Base-by-base conservation (phyloP, 2,329 filamentous ascomycete genomes). In the Pseudogymnoascus sp. region DNA sequence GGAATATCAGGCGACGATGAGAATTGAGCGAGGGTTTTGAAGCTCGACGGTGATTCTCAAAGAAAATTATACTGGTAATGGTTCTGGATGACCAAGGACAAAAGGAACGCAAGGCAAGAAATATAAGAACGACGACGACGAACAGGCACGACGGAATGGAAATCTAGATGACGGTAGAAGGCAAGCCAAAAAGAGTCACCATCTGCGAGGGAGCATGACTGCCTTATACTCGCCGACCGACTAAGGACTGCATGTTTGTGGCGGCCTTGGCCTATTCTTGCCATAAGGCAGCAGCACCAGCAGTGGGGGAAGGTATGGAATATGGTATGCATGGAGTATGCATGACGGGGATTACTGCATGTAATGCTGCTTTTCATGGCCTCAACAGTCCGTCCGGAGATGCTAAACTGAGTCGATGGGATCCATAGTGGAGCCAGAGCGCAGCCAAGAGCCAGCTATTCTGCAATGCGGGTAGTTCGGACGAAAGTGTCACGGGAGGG, bases 51-150 rank as follows among this genome's bases (percentile, higher is more conserved):
- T 23, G 60, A 11, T 61, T 25, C 60, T 41, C 34, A 23, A 8
- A 37, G 6, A 23, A 16, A 41, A 37, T 61, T 23, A 41, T 61
- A 41, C 37, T 23, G 34, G 60, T 57, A 19, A 61, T 61, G 34
- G 60, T 61, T 37, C 34, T 61, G 60, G 60, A 61, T 39, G 60
- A 61, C 37, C 19, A 28, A 23, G 6, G 23, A 61, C 34, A 39
- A 61, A 61, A 61, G 60, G 34, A 37, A 37, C 60, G 34, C 34
- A 61, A 37, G 37, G 60, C 34, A 28, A 61, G 60, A 61, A 41
- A 61, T 61, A 61, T 61, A 61, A 61, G 57, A 61, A 61, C 60
- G 39, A 61, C 34, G 60, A 41, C 60, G 37, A 61, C 60, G 23
- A 61, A 61, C 34, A 61, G 60, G 37, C 34, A 61, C 60, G 34